Evolutionary conservation across 129 eudicot genomes (phyloP).

Genomic region (Lactuca saligna): DNA sequence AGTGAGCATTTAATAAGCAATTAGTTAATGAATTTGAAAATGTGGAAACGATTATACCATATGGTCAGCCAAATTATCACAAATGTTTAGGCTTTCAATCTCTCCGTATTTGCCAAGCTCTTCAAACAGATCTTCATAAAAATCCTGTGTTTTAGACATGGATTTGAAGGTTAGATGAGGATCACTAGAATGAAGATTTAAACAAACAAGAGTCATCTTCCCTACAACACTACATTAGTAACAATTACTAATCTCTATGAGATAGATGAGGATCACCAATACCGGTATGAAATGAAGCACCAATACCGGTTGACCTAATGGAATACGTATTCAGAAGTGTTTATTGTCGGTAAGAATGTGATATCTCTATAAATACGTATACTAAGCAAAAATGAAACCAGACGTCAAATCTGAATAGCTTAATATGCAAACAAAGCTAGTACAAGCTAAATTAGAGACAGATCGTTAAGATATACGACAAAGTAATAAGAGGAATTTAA

Average conservation of each 20-base stretch:
- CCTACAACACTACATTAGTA: neutral
- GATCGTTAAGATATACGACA: neutral
- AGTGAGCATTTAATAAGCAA: slow-evolving; percentile 1
- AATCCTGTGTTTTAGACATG: slow-evolving; percentile 54
- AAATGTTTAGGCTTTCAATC: slow-evolving; percentile 87
- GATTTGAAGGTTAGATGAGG: neutral
- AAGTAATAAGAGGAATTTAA: neutral
- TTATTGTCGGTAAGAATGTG: neutral
- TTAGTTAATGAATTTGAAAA: neutral
- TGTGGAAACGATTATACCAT: slow-evolving; percentile 51
- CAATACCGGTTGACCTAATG: neutral
- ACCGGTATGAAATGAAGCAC: neutral
- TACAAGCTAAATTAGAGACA: neutral
- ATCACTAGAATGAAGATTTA: neutral
- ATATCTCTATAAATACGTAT: neutral
- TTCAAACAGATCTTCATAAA: slow-evolving; percentile 88
- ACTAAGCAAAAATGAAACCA: neutral
- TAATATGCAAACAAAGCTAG: neutral
- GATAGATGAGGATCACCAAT: too few relatives aligned
- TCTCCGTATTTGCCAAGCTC: slow-evolving; percentile 97
- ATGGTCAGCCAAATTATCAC: slow-evolving; percentile 98
- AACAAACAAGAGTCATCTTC: neutral
- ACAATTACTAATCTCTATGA: too few relatives aligned
- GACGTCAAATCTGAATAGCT: neutral
- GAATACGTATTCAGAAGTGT: neutral